phyloP scores from a whole-genome alignment of 306 rosid species.

The Fagus crenata region DNA sequence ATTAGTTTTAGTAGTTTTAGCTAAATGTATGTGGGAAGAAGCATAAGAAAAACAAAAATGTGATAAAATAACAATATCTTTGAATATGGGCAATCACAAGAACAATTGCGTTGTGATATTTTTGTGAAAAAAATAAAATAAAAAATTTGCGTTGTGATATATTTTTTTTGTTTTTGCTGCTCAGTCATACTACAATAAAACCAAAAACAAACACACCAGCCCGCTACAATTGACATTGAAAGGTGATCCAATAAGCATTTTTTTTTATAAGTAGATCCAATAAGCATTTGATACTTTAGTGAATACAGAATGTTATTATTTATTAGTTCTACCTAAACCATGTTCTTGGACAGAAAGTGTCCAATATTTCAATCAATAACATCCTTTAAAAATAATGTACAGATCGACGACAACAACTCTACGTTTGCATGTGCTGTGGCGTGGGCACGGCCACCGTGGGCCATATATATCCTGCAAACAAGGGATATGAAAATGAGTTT shows the following conservation, averaged over 20 bases:
- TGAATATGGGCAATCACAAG: not conserved
- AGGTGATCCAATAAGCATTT: not conserved
- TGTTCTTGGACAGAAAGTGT: slow-evolving; percentile 19
- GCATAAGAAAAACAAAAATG: not conserved
- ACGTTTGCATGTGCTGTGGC: slow-evolving; percentile 14
- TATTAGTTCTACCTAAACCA: slow-evolving; percentile 22
- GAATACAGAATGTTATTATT: not conserved
- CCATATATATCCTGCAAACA: not conserved
- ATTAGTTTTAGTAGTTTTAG: not conserved
- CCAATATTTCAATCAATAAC: not conserved
- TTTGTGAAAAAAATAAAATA: no score
- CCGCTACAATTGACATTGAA: slow-evolving; percentile 5
- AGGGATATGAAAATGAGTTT: not conserved
- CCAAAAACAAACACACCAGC: no score
- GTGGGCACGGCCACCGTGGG: not conserved
- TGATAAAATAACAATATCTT: not conserved
- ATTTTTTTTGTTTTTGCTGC: no score
- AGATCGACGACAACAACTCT: not conserved
- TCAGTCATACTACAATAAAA: no score
- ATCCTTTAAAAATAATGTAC: slow-evolving; percentile 1
- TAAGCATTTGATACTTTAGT: not conserved
- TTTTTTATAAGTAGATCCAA: no score
- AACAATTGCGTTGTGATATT: not conserved
- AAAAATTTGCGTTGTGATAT: no score
- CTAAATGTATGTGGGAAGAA: not conserved